Percentiles rank a stretch among this genome's conserved stretches.
phyloP scores from a whole-genome alignment of 1,139 yeast genomes.

The Yamadazyma sp. region DNA sequence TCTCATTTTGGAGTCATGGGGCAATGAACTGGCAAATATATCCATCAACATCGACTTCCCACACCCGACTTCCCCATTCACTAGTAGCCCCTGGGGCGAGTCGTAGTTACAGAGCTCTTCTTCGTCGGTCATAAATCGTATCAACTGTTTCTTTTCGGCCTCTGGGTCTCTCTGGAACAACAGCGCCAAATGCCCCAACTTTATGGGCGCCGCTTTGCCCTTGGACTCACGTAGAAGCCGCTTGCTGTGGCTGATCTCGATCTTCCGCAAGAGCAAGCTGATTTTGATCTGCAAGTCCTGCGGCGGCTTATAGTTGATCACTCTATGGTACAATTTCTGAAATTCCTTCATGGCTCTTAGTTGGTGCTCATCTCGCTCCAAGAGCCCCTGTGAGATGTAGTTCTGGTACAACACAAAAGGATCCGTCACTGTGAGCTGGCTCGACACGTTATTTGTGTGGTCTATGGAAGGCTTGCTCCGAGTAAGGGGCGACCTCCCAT shows the following conservation, averaged over 20 bases:
- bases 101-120: slow-evolving; percentile 58
- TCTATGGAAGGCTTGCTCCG: not conserved
- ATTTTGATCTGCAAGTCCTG: slow-evolving; percentile 48
- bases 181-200: slow-evolving; percentile 20
- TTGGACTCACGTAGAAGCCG: slow-evolving; percentile 12
- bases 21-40: slow-evolving; percentile 64
- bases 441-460: not conserved
- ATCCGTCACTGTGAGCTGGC: slow-evolving; percentile 54
- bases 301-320: slow-evolving; percentile 62
- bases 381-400: slow-evolving; percentile 49
- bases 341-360: slow-evolving; percentile 63
- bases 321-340: slow-evolving; percentile 59
- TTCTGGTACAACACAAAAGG: slow-evolving; percentile 61
- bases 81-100: slow-evolving; percentile 63
- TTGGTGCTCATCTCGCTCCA: slow-evolving; percentile 58
- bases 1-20: slow-evolving; percentile 62
- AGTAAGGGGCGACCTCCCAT: slow-evolving; percentile 26
- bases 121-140: slow-evolving; percentile 58
- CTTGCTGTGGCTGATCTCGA: slow-evolving; percentile 41
- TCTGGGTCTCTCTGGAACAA: slow-evolving; percentile 30
- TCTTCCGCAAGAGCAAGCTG: slow-evolving; percentile 45
- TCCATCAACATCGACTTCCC: slow-evolving; percentile 78
- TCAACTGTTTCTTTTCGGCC: slow-evolving; percentile 32
- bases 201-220: slow-evolving; percentile 13
- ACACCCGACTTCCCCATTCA: slow-evolving; percentile 76